Conservation (phyloP, 1,139 yeast species). For the Yamadazyma atmosphaerica region DNA sequence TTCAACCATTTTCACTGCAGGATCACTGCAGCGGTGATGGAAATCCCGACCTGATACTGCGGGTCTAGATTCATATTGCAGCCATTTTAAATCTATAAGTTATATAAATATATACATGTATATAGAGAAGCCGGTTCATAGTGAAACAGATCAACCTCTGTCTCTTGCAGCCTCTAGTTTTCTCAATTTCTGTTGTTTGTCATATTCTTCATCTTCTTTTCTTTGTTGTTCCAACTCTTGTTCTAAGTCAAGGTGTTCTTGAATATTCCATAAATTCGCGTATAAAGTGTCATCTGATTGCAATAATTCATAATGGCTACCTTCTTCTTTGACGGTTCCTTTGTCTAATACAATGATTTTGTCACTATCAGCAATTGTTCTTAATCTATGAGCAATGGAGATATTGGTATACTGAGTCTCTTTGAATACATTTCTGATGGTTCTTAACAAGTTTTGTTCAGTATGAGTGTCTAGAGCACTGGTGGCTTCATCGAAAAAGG, state of each 20-base stretch:
- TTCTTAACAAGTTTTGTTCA: slow-evolving; percentile 77
- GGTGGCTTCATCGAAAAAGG: slow-evolving; percentile 96
- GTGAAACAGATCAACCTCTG: neutral
- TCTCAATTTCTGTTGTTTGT: slow-evolving; percentile 9
- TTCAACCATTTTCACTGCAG: slow-evolving; percentile 1
- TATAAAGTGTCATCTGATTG: slow-evolving; percentile 59
- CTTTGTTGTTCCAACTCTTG: slow-evolving; percentile 25
- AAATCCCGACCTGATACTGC: too few relatives aligned
- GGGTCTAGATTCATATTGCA: slow-evolving; percentile 2
- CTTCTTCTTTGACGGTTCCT: slow-evolving; percentile 86
- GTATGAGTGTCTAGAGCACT: slow-evolving; percentile 96
- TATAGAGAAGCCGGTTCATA: neutral
- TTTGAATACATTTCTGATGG: slow-evolving; percentile 63
- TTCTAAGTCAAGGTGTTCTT: slow-evolving; percentile 70
- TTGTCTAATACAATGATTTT: slow-evolving; percentile 83
- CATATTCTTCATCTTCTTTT: slow-evolving; percentile 11
- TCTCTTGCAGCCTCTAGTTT: neutral
- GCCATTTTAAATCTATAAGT: neutral
- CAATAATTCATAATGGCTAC: slow-evolving; percentile 68
- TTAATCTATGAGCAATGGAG: slow-evolving; percentile 88
- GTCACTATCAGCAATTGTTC: slow-evolving; percentile 94
- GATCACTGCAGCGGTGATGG: too few relatives aligned
- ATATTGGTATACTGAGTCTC: slow-evolving; percentile 69
- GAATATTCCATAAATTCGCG: slow-evolving; percentile 84
- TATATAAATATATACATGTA: neutral